A percentile compares a stretch with the other conserved stretches of the same genome.
phyloP scores from a whole-genome alignment of 1,284 basidiomycete genomes.

The Pisolithus thermaeus region DNA sequence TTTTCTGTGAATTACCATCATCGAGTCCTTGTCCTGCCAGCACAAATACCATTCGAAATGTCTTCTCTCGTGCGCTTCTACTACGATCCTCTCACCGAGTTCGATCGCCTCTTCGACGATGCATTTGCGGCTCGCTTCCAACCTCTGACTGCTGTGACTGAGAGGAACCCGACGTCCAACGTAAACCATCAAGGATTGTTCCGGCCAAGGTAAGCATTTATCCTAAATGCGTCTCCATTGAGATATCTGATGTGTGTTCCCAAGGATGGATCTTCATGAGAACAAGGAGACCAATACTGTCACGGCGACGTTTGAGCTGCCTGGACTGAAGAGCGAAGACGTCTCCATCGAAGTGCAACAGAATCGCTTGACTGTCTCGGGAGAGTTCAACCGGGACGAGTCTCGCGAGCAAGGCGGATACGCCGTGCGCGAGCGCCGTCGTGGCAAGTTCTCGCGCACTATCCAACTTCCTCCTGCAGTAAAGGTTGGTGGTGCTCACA shows the following conservation, averaged over 20 bases:
- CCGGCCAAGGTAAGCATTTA: neutral
- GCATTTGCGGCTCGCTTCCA: slow-evolving; percentile 31
- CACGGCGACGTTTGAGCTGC: slow-evolving; percentile 46
- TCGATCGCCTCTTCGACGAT: slow-evolving; percentile 47
- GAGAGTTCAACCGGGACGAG: slow-evolving; percentile 31
- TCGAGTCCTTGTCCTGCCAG: neutral
- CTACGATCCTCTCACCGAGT: slow-evolving; percentile 46
- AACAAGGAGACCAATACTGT: slow-evolving; percentile 35
- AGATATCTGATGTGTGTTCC: neutral
- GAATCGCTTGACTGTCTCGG: slow-evolving; percentile 40
- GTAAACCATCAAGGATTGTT: neutral
- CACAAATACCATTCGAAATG: neutral
- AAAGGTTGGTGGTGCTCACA: slow-evolving; percentile 30
- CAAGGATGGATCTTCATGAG: slow-evolving; percentile 46
- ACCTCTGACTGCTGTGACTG: slow-evolving; percentile 4
- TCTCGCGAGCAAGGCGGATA: slow-evolving; percentile 40
- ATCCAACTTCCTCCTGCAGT: slow-evolving; percentile 42
- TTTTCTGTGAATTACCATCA: neutral
- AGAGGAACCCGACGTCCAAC: slow-evolving; percentile 4
- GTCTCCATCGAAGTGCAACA: slow-evolving; percentile 39
- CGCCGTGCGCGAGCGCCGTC: slow-evolving; percentile 43
- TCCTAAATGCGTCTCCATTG: no score
- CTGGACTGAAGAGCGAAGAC: slow-evolving; percentile 39
- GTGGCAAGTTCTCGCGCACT: slow-evolving; percentile 43
- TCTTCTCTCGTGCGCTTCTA: slow-evolving; percentile 29